A percentile compares a stretch with the other conserved stretches of the same genome.
phyloP scores from a whole-genome alignment of 2,329 filamentous ascomycete genomes.

The Orbilia javanica region DNA sequence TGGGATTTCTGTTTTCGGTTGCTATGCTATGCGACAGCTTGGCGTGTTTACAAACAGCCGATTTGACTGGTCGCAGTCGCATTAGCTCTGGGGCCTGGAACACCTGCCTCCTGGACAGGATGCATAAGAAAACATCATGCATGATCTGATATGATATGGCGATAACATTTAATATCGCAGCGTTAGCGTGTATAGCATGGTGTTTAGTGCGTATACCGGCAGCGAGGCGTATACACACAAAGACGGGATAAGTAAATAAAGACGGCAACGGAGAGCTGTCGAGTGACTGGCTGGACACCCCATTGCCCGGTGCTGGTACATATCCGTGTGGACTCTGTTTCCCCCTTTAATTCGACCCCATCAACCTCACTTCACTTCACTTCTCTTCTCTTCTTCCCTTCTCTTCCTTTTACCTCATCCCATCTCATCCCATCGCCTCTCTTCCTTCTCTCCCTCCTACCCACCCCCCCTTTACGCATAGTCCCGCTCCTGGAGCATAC shows the following conservation, averaged over 20 bases:
- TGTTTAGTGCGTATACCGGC: too few species aligned
- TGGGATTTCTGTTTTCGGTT: neutral
- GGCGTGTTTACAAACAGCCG: constrained; percentile 13
- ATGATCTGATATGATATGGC: neutral
- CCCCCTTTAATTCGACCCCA: constrained; percentile 11
- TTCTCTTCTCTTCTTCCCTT: neutral
- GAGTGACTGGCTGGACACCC: neutral
- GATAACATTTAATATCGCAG: neutral
- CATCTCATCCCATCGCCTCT: constrained; percentile 6
- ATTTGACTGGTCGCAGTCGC: constrained; percentile 5
- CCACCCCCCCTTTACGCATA: neutral
- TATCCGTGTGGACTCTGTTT: neutral
- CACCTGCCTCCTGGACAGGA: neutral
- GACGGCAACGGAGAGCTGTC: neutral
- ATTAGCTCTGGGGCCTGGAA: neutral
- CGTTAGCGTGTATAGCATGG: neutral
- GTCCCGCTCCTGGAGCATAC: too few species aligned
- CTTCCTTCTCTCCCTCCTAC: neutral
- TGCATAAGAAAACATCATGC: neutral
- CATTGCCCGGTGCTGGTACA: neutral
- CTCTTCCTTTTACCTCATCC: too few species aligned
- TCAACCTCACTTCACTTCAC: neutral
- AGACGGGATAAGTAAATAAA: neutral
- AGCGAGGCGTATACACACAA: too few species aligned
- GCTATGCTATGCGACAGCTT: neutral